Conservation (phyloP, 2,329 filamentous ascomycete species). For the Didymella pinodella region DNA sequence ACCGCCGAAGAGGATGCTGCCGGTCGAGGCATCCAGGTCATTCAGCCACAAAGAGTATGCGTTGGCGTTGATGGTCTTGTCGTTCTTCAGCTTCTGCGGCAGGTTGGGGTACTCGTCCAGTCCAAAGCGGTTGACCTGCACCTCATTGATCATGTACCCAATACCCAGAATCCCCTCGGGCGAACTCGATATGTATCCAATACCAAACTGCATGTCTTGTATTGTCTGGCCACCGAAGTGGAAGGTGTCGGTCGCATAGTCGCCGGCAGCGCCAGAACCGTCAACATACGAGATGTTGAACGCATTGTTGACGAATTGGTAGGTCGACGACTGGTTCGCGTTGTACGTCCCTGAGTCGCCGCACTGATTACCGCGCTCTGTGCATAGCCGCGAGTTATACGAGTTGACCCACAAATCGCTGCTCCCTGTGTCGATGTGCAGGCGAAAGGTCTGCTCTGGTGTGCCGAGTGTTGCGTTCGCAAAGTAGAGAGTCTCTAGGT, state of each 20-base stretch:
- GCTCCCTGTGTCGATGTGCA: constrained; percentile 69
- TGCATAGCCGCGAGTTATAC: constrained; percentile 67
- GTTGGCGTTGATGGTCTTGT: constrained; percentile 68
- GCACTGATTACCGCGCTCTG: constrained; percentile 61
- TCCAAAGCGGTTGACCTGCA: constrained; percentile 68
- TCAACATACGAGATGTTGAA: constrained; percentile 93
- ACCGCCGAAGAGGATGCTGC: constrained; percentile 81
- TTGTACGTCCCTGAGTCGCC: constrained; percentile 70
- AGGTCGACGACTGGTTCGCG: constrained; percentile 77
- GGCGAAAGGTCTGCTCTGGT: constrained; percentile 61
- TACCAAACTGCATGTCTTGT: constrained; percentile 71
- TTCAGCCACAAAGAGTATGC: constrained; percentile 74
- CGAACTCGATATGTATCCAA: constrained; percentile 70
- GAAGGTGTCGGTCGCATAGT: constrained; percentile 81
- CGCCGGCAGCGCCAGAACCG: constrained; percentile 76
- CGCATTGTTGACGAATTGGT: constrained; percentile 72
- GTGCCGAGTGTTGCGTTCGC: constrained; percentile 66
- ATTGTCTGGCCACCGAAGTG: constrained; percentile 64
- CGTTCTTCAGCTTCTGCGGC: constrained; percentile 68
- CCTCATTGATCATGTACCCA: constrained; percentile 82
- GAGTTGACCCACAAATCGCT: constrained; percentile 74
- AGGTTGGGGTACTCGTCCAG: constrained; percentile 65
- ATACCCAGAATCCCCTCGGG: constrained; percentile 81
- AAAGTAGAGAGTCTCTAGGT: constrained; percentile 67
- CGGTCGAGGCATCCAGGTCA: constrained; percentile 67